Evolutionary conservation across 2,329 filamentous ascomycete species (phyloP).

Genomic region (Didymella keratinophila): DNA sequence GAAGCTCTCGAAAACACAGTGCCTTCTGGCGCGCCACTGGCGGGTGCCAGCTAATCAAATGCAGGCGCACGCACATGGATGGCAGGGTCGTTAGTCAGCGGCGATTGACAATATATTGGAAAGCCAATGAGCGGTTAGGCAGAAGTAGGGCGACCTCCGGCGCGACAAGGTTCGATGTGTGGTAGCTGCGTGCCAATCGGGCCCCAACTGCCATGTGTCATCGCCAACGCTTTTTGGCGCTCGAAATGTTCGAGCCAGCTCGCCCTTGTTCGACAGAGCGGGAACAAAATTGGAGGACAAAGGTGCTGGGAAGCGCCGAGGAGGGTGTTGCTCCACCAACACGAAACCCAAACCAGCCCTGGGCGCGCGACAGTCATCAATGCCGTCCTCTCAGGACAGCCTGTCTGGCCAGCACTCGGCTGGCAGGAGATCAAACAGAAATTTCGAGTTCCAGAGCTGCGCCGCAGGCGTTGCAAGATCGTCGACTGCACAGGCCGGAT

Average conservation of each 20-base stretch:
- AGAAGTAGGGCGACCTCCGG: conserved; percentile 27
- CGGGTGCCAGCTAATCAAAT: conserved; percentile 23
- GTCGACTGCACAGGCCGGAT: conserved; percentile 39
- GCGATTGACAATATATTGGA: conserved; percentile 37
- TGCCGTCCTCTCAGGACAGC: conserved; percentile 29
- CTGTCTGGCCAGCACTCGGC: conserved; percentile 33
- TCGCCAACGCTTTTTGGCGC: conserved; percentile 41
- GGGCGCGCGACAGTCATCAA: conserved; percentile 29
- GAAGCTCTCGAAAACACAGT: conserved; percentile 44
- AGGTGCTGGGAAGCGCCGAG: conserved; percentile 29
- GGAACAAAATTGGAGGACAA: conserved; percentile 29
- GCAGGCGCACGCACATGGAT: conserved; percentile 24
- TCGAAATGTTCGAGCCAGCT: conserved; percentile 38
- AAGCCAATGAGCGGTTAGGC: conserved; percentile 34
- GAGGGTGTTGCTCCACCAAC: conserved; percentile 33
- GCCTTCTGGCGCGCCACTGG: conserved; percentile 41
- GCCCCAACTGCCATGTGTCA: conserved; percentile 41
- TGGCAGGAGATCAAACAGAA: conserved; percentile 34
- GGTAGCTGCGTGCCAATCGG: conserved; percentile 30
- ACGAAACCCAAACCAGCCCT: conserved; percentile 48
- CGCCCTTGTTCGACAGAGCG: conserved; percentile 31
- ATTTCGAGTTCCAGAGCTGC: conserved; percentile 31
- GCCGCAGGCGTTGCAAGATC: conserved; percentile 44
- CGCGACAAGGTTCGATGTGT: conserved; percentile 22
- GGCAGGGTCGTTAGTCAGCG: conserved; percentile 39